Evolutionary conservation across 106 monocot species (phyloP), one percentile per base, ranked within the genome.

Genomic region (Allium fistulosum): DNA sequence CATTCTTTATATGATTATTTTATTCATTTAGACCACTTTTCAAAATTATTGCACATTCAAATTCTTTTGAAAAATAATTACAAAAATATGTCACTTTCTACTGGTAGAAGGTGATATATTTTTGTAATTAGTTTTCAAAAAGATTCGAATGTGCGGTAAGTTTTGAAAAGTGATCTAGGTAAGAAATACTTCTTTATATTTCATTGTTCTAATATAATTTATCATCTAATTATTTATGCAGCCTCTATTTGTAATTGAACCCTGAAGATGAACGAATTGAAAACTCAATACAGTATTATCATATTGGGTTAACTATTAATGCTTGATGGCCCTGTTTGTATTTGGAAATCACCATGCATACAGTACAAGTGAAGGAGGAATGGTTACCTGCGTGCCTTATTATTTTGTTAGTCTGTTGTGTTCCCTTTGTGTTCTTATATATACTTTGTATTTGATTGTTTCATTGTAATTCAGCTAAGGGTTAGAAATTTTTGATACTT

Each of bases 171-270:
- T 37, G 37, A 37, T 37, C 37, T 37, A 37, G 37, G 37, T 37
- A 22, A 22, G 22, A 22, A 22, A 22, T 16, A 65, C 14, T 58
- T 17, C 64, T 28, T 63, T 8, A 46, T 52, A 2, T 58, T 66
- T n/a, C 13, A 11, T 27, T 9, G 16, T 46, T 6, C 28, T 26
- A 62, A 55, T 22, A 5, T 37, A 61, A 10, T 8, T 16, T 73
- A 16, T 48, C 3, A 53, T 57, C 71, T 76, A 55, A 37, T 37
- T 37, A 37, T 5, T 37, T 55, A 4, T 55, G 68, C 90, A 90
- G 90, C 86, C 90, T 72, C 59, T 90, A 63, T 75, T 90, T 52
- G 55, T 84, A 53, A 86, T 90, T 68, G 75, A 80, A 55, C 83
- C 90, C 8, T 90, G 77, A 86, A 72, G 28, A 65, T 55, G 18